phyloP scores from a whole-genome alignment of 1,284 basidiomycete species.

The Cutaneotrichosporon dermatis region DNA sequence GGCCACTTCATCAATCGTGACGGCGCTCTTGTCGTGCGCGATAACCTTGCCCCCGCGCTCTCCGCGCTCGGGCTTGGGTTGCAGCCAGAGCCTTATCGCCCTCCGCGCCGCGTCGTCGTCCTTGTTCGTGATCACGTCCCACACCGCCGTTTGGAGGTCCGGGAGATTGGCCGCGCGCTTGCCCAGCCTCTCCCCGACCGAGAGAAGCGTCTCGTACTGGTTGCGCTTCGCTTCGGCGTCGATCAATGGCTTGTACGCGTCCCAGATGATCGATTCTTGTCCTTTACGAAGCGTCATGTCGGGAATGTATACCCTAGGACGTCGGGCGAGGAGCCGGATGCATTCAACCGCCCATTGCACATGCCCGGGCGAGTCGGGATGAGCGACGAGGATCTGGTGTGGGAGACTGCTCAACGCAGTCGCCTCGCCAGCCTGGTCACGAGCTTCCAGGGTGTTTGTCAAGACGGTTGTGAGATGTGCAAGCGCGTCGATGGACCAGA shows the following conservation, averaged over 20 bases:
- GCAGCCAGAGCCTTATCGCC: not conserved
- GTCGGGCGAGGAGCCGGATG: not conserved
- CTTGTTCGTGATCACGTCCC: not conserved
- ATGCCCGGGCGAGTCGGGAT: not conserved
- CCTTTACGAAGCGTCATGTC: not conserved
- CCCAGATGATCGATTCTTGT: not conserved
- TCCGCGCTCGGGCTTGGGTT: not conserved
- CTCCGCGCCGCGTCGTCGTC: no score
- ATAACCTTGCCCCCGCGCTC: not conserved
- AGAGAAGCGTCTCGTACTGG: not conserved
- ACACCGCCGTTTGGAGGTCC: not conserved
- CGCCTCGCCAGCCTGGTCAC: not conserved
- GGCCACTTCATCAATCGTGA: not conserved
- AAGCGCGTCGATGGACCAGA: not conserved
- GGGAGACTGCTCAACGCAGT: not conserved
- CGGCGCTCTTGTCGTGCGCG: not conserved
- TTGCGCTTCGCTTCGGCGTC: not conserved
- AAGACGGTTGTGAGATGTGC: not conserved
- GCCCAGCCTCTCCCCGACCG: not conserved
- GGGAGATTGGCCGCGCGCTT: not conserved
- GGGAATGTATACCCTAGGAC: no score
- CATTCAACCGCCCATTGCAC: not conserved
- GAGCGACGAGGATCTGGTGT: not conserved
- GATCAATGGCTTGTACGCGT: not conserved
- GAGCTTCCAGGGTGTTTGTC: not conserved